A percentile compares a stretch with the other conserved stretches of the same genome.
Evolutionary conservation across 2,329 filamentous ascomycete genomes (phyloP).

Genomic region (Nigrospora oryzae): DNA sequence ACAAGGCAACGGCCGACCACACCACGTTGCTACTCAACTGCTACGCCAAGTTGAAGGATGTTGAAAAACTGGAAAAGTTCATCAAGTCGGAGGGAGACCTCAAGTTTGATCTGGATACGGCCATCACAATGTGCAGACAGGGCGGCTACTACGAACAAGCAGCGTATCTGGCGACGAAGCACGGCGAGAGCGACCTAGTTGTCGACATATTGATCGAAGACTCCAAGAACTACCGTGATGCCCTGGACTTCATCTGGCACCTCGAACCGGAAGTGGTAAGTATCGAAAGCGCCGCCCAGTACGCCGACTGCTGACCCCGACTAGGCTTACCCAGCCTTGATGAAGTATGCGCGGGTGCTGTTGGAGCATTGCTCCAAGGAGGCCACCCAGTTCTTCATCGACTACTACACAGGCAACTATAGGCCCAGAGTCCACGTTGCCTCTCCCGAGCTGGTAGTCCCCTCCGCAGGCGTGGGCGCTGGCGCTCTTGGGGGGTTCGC

Average conservation of each 20-base stretch:
- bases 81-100: conserved; percentile 92
- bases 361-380: conserved; percentile 78
- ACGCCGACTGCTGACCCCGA: conserved; percentile 20
- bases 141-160: conserved; percentile 96
- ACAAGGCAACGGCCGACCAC: conserved; percentile 88
- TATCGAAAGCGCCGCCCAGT: conserved; percentile 8
- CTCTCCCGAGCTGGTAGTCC: conserved; percentile 24
- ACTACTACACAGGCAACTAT: conserved; percentile 88
- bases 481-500: conserved; percentile 29
- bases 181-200: conserved; percentile 87
- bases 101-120: conserved; percentile 94
- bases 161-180: conserved; percentile 87
- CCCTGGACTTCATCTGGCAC: conserved; percentile 84
- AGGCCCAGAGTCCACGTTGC: conserved; percentile 57
- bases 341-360: conserved; percentile 90
- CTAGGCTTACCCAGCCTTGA: conserved; percentile 76
- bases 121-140: conserved; percentile 94
- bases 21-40: conserved; percentile 93
- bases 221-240: conserved; percentile 81
- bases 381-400: conserved; percentile 81
- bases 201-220: conserved; percentile 96
- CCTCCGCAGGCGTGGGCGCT: conserved; percentile 21
- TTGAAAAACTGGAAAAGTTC: conserved; percentile 90
- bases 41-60: conserved; percentile 96
- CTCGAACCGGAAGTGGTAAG: conserved; percentile 69